phyloP scores from a whole-genome alignment of 768 basidiomycete species.

The Trametes coccinea region DNA sequence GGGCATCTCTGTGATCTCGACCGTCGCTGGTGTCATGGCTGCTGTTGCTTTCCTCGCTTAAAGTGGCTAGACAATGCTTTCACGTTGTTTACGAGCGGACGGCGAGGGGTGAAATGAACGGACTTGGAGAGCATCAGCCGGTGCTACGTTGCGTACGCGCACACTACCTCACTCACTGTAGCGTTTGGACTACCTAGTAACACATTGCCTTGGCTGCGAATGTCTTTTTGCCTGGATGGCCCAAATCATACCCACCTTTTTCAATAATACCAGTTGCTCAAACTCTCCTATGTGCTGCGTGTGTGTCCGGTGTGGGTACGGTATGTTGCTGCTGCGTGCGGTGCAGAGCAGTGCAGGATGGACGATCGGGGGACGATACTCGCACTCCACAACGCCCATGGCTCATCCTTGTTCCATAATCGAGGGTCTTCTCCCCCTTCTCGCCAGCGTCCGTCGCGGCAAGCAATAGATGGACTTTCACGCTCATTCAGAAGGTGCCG shows the following conservation, averaged over 20 bases:
- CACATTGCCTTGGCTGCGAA: conserved; percentile 7
- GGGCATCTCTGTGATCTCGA: conserved; percentile 34
- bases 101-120: conserved; percentile 4
- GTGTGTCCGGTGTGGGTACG: no score
- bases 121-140: neutral
- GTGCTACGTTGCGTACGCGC: conserved; percentile 4
- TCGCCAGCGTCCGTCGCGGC: neutral
- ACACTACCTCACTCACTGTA: conserved; percentile 10
- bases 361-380: no score
- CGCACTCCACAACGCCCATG: neutral
- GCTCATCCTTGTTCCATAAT: neutral
- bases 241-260: conserved; percentile 14
- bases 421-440: neutral
- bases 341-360: no score
- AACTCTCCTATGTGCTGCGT: no score
- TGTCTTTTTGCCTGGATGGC: neutral
- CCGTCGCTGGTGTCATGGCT: conserved; percentile 34
- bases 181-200: conserved; percentile 17
- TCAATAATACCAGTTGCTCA: neutral
- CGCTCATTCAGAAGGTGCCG: no score
- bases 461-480: no score
- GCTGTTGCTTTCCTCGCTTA: conserved; percentile 40
- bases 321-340: no score
- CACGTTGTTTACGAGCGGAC: conserved; percentile 17
- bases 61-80: conserved; percentile 1